Percentiles rank a stretch among this genome's conserved stretches.
Conservation (phyloP, 257 asterid species). For the Buddleja alternifolia region DNA sequence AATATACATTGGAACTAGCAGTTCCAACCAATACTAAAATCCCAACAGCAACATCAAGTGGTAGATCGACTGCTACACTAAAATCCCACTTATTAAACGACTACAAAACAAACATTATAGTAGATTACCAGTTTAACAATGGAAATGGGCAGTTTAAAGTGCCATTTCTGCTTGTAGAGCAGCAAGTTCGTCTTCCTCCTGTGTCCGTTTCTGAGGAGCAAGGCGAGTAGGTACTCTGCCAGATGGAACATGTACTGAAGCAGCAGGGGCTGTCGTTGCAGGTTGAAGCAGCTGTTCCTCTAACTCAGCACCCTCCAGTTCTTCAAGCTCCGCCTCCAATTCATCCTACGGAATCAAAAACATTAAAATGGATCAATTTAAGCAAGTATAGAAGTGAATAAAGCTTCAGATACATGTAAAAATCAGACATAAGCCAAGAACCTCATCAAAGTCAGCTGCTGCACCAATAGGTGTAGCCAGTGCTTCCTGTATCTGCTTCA, state of each 20-base stretch:
- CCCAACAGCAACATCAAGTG: not conserved
- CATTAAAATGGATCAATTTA: constrained; percentile 1
- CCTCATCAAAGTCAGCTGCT: constrained; percentile 79
- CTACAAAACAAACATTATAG: not conserved
- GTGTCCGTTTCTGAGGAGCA: constrained; percentile 52
- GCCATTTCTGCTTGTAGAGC: constrained; percentile 92
- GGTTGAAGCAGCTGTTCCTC: constrained; percentile 84
- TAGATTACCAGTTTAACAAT: constrained; percentile 17
- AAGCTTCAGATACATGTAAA: constrained; percentile 2
- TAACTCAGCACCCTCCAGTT: constrained; percentile 73
- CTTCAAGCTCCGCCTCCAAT: constrained; percentile 83
- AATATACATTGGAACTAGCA: not conserved
- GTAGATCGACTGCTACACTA: not conserved
- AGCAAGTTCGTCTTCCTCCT: constrained; percentile 84
- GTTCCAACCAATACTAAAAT: constrained; percentile 25
- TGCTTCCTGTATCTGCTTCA: constrained; percentile 87
- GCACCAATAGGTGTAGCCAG: constrained; percentile 72
- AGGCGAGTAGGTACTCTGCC: constrained; percentile 57
- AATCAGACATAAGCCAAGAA: constrained; percentile 14
- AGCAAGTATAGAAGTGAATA: not conserved
- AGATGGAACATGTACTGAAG: constrained; percentile 45
- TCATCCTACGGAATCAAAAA: constrained; percentile 59
- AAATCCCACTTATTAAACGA: not conserved
- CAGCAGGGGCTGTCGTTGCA: constrained; percentile 59
- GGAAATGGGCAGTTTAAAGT: constrained; percentile 42